Percentiles rank a stretch among this genome's conserved stretches.
Conservation (phyloP, 768 basidiomycete species). For the Tylopilus balloui region DNA sequence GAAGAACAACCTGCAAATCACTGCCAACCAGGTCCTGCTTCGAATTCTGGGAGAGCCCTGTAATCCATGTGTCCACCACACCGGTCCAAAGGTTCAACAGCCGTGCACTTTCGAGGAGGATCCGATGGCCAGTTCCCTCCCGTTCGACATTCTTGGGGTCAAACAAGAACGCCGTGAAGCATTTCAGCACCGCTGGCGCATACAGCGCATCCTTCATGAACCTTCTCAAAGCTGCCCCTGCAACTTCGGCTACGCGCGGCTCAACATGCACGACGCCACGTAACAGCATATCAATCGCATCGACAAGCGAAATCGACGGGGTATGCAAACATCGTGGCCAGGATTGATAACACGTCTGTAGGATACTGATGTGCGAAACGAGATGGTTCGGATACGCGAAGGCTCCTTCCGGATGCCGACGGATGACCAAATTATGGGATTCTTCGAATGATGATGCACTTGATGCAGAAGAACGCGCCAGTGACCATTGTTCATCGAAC, state of each 20-base stretch:
- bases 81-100: conserved; percentile 71
- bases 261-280: conserved; percentile 85
- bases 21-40: conserved; percentile 37
- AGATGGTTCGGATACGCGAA: conserved; percentile 64
- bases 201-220: conserved; percentile 60
- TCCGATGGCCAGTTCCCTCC: conserved; percentile 57
- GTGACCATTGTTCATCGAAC: conserved; percentile 81
- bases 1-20: conserved; percentile 39
- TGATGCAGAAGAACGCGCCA: conserved; percentile 41
- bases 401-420: conserved; percentile 59
- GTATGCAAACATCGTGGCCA: conserved; percentile 79
- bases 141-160: conserved; percentile 57
- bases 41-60: conserved; percentile 40
- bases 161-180: conserved; percentile 71
- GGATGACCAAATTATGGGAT: conserved; percentile 58
- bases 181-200: conserved; percentile 54
- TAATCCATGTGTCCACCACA: conserved; percentile 67
- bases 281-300: conserved; percentile 74
- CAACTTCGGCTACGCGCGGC: conserved; percentile 63
- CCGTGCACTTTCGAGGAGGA: conserved; percentile 63
- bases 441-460: conserved; percentile 59
- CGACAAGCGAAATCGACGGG: conserved; percentile 45
- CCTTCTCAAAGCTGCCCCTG: conserved; percentile 63
- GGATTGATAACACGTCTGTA: conserved; percentile 74
- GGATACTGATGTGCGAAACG: conserved; percentile 60